Evolutionary conservation across 768 basidiomycete genomes (phyloP), one percentile per base, ranked within the genome.

Genomic region (Boletus eberwhitei): DNA sequence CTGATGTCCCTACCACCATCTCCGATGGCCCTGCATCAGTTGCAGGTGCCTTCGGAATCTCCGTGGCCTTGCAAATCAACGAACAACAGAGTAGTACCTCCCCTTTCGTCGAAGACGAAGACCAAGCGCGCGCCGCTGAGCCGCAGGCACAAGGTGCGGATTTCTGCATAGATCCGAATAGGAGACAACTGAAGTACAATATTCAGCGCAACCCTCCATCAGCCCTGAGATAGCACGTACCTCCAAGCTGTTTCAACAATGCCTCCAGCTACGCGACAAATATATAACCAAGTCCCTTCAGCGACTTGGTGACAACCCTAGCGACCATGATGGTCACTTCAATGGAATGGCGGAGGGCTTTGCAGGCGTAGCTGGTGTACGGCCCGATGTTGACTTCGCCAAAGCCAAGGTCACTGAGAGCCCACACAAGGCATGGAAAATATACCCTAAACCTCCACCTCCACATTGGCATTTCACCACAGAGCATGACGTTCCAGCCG

Each of bases 401-500:
- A 47, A 60, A 14, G 57, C 61, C 26, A 69, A 61, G 48, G 55
- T 46, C 1, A 47, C 71, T 7, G 42, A 70, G 36, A 66, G 67
- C n/a, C 65, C 72, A 16, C 75, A 79, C 60, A 63, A 80, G 36
- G 75, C 82, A 5, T 99, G 97, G 97, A 82, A 80, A 50, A 88
- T 98, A 60, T 97, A 97, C 62, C 97, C 97, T 0, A 80, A 77
- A 12, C 95, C 97, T 5, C 97, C 97, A 0, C 90, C 92, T 4
- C 96, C 95, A 0, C 94, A 94, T 63, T 99, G 97, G 97, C 92
- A 93, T 64, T 94, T 90, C 86, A 80, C 75, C 38, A 75, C 81
- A 44, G 73, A 80, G 46, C 69, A 78, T 22, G 73, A 75, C 12
- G 74, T 73, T 8, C 74, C 80, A 34, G 81, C 77, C 54, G 60